phyloP scores from a whole-genome alignment of 2,329 filamentous ascomycete species.

The Penicillium sp. region DNA sequence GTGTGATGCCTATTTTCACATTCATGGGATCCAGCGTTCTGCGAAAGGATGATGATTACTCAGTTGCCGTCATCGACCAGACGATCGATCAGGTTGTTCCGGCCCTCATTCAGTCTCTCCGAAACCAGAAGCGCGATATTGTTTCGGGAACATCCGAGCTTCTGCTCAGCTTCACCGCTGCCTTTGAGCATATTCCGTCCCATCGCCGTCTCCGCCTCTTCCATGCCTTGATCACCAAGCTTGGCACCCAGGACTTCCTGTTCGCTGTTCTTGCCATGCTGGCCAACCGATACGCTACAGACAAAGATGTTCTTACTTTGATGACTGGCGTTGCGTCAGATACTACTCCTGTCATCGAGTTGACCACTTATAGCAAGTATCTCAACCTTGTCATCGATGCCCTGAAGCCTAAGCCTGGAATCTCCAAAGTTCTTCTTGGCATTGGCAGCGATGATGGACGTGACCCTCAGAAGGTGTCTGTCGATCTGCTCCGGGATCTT shows the following conservation, averaged over 20 bases:
- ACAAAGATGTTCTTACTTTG: slow-evolving; percentile 73
- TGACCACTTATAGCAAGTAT: slow-evolving; percentile 73
- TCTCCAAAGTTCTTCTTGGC: slow-evolving; percentile 72
- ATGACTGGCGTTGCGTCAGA: slow-evolving; percentile 70
- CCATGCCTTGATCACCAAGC: slow-evolving; percentile 77
- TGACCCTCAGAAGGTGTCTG: slow-evolving; percentile 43
- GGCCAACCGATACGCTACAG: slow-evolving; percentile 82
- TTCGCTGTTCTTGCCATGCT: slow-evolving; percentile 88
- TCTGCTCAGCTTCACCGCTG: slow-evolving; percentile 91
- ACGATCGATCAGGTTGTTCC: slow-evolving; percentile 95
- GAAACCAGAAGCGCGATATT: slow-evolving; percentile 73
- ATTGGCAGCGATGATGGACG: slow-evolving; percentile 54
- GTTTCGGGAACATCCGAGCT: slow-evolving; percentile 84
- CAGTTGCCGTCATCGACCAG: slow-evolving; percentile 89
- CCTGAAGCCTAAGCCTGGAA: slow-evolving; percentile 70
- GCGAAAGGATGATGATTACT: slow-evolving; percentile 93
- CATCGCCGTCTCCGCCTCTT: slow-evolving; percentile 84
- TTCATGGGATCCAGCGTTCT: slow-evolving; percentile 94
- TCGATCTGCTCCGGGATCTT: slow-evolving; percentile 44
- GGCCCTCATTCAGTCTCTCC: slow-evolving; percentile 81
- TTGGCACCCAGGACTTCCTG: slow-evolving; percentile 83
- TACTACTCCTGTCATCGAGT: slow-evolving; percentile 73
- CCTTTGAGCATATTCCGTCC: slow-evolving; percentile 91
- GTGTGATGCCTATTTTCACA: slow-evolving; percentile 98
- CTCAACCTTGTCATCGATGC: slow-evolving; percentile 74